Percentiles rank a stretch among this genome's conserved stretches.
These are phyloP conservation scores for Fusarium heterosporum DNA, from an alignment of 2,329 filamentous ascomycete genomes.

Conservation along the genomic window DNA sequence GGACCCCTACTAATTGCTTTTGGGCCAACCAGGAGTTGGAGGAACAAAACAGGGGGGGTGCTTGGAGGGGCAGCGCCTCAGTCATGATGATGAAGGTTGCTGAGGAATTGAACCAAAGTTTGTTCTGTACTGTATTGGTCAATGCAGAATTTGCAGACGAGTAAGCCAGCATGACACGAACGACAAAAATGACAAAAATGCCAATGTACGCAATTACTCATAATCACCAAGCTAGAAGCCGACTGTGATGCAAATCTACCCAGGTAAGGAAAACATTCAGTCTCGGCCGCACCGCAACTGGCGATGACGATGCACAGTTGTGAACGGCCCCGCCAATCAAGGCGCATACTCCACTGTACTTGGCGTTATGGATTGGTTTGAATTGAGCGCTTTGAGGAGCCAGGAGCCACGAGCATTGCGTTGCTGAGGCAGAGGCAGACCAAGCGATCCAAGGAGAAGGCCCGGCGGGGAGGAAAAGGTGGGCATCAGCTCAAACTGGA, in stretches of 20 bases:
- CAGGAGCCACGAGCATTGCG: conserved; percentile 11
- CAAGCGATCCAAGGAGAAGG: conserved; percentile 14
- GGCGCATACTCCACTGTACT: conserved; percentile 44
- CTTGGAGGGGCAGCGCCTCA: conserved; percentile 40
- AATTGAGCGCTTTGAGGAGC: conserved; percentile 25
- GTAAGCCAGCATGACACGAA: background rate
- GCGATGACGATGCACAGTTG: conserved; percentile 48
- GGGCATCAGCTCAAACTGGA: conserved; percentile 18
- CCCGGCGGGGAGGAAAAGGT: conserved; percentile 18
- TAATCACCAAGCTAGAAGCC: background rate
- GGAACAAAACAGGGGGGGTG: conserved; percentile 16
- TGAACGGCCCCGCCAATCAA: conserved; percentile 44
- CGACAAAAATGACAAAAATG: background rate
- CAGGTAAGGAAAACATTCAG: conserved; percentile 20
- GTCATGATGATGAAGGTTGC: conserved; percentile 40
- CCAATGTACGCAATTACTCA: conserved; percentile 15
- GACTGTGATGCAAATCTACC: conserved; percentile 9
- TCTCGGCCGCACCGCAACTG: conserved; percentile 34
- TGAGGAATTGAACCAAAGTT: conserved; percentile 25
- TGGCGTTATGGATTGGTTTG: conserved; percentile 38
- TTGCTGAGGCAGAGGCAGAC: conserved; percentile 30
- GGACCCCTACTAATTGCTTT: conserved; percentile 33
- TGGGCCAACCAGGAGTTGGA: conserved; percentile 14
- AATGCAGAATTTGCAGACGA: conserved; percentile 1
- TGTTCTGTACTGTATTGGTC: conserved; percentile 9